A percentile compares a stretch with the other conserved stretches of the same genome.
These are phyloP conservation scores for Hysterium pulicare DNA, from an alignment of 2,329 filamentous ascomycete genomes.

Conservation along the genomic window DNA sequence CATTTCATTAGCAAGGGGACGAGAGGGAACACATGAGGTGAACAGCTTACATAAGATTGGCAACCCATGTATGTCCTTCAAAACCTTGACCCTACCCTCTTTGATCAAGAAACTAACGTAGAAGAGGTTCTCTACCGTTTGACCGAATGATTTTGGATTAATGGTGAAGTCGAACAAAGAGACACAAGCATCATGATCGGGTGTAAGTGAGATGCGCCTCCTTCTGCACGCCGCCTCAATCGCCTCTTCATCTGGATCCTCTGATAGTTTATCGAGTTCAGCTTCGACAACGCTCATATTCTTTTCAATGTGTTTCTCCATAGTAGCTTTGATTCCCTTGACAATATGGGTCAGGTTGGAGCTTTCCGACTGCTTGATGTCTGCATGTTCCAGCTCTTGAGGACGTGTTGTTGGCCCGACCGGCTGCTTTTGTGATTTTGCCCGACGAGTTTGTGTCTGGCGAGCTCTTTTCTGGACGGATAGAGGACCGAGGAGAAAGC, in stretches of 20 bases:
- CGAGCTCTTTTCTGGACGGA: constrained; percentile 83
- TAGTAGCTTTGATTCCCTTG: constrained; percentile 64
- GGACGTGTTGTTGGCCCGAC: constrained; percentile 68
- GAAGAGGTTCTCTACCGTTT: constrained; percentile 95
- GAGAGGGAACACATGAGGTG: not conserved
- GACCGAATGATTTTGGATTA: constrained; percentile 85
- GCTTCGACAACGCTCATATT: constrained; percentile 43
- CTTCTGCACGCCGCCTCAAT: constrained; percentile 57
- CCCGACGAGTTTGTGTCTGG: constrained; percentile 63
- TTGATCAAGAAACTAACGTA: constrained; percentile 92
- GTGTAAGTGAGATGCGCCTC: constrained; percentile 59
- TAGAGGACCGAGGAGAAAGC: constrained; percentile 83
- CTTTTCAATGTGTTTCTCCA: constrained; percentile 45
- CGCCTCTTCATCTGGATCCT: constrained; percentile 34
- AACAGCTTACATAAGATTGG: constrained; percentile 73
- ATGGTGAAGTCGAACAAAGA: constrained; percentile 83
- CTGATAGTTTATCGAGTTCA: constrained; percentile 24
- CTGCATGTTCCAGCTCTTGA: constrained; percentile 69
- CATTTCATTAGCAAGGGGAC: constrained; percentile 9
- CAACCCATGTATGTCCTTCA: constrained; percentile 67
- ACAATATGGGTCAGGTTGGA: constrained; percentile 78
- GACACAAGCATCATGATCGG: constrained; percentile 58
- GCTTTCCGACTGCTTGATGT: constrained; percentile 72
- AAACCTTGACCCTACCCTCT: constrained; percentile 75
- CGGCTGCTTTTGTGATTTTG: constrained; percentile 65